Conservation (phyloP, 1,284 basidiomycete genomes). For the Papiliotrema terrestris region DNA sequence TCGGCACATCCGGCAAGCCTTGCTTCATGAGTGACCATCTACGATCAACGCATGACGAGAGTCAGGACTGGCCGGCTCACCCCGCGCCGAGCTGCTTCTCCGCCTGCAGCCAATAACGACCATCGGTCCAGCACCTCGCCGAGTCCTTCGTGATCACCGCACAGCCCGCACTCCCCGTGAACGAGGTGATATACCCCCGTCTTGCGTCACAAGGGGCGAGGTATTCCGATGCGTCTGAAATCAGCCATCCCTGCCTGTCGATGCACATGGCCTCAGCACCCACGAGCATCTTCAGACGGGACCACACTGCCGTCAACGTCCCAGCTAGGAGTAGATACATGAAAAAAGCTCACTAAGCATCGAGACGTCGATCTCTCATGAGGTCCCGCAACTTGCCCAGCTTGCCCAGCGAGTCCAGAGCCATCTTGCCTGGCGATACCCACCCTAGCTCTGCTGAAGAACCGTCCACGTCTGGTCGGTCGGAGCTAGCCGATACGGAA, state of each 20-base stretch:
- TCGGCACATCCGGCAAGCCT: slow-evolving; percentile 78
- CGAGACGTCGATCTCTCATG: slow-evolving; percentile 63
- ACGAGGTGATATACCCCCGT: slow-evolving; percentile 83
- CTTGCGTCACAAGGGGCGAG: slow-evolving; percentile 77
- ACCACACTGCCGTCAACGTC: slow-evolving; percentile 55
- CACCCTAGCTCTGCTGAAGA: not conserved
- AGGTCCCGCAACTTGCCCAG: slow-evolving; percentile 49
- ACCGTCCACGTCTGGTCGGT: too few species aligned
- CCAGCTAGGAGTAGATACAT: too few species aligned
- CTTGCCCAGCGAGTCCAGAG: slow-evolving; percentile 7
- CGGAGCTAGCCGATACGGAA: not conserved
- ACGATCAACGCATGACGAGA: not conserved
- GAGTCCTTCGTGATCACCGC: slow-evolving; percentile 71
- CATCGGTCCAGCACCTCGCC: slow-evolving; percentile 70
- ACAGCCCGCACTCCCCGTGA: slow-evolving; percentile 87
- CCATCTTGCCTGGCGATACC: not conserved
- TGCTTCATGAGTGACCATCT: slow-evolving; percentile 94
- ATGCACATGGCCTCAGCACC: slow-evolving; percentile 36
- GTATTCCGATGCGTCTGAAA: slow-evolving; percentile 83
- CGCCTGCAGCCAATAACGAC: slow-evolving; percentile 90
- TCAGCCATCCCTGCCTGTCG: not conserved
- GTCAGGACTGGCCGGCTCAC: slow-evolving; percentile 31
- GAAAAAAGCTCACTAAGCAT: slow-evolving; percentile 55
- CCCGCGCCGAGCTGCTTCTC: slow-evolving; percentile 79
- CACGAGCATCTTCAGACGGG: slow-evolving; percentile 84